Base-by-base conservation (phyloP, 2,329 filamentous ascomycete species). In the Ceratocystiopsis minuta region DNA sequence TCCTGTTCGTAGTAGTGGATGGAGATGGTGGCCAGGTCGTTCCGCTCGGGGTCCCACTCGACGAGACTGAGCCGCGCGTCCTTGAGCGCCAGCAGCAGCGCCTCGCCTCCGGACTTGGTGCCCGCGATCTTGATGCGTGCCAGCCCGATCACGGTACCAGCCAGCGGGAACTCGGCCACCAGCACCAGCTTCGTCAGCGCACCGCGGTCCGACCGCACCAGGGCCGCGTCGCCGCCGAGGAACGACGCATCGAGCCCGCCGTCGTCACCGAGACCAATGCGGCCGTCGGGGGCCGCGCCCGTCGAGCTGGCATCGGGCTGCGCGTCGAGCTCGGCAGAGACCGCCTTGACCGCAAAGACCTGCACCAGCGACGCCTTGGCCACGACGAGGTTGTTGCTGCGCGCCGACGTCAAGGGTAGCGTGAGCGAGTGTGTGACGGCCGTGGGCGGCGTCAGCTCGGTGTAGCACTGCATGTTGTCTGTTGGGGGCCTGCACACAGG, bases 1-100 rank as follows among this genome's bases (percentile, higher is more conserved):
- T 95, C 87, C 57, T 90, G 83, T 59, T 98, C 90, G 62, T 96
- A 98, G 67, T 87, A 96, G 64, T 98, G 90, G 53, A 98, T 88
- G 40, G 88, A 96, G 48, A 90, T 75, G 41, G 88, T 96, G 52
- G 80, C 78, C 52, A 96, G 77, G 40, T 74, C 73, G 59, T 82
- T 70, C 50, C 75, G 76, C 56, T 80, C 75, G 10, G 84, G 77
- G 56, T 96, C 84, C 90, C 90, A 98, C 63, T 95, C 84, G 43
- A 94, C 70, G 58, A 98, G 67, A 59, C 83, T 92, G 55, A 96
- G 70, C 62, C 94, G 94, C 36, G 90, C 90, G 61, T 94, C 86
- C 54, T 81, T 80, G 60, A 88, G 81, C 0, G 85, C 80, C 44
- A 96, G 60, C 43, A 98, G 65, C 43, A 98, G 67, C 38, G 80